Evolutionary conservation across 352 stramenopile genomes (phyloP).

Genomic region (Thraustotheca clavata): DNA sequence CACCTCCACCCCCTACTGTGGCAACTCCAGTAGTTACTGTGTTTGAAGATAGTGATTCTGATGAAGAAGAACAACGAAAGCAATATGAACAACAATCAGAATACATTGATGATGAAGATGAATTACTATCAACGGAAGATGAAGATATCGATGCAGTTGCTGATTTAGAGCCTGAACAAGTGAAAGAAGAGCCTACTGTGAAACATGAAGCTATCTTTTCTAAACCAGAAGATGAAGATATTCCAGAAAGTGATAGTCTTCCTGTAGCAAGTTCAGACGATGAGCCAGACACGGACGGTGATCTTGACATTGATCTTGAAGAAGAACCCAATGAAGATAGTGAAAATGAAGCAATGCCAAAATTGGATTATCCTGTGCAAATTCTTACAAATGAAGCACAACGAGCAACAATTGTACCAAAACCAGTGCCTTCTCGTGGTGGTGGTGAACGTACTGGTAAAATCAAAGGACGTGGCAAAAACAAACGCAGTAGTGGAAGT

Average conservation of each 20-base stretch:
- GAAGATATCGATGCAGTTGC: not conserved
- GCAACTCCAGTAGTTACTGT: not conserved
- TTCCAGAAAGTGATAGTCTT: too few species aligned
- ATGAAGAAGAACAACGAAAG: constrained; percentile 16
- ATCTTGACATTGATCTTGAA: constrained; percentile 15
- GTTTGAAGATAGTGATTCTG: constrained; percentile 19
- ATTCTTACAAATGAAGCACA: not conserved
- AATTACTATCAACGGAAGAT: not conserved
- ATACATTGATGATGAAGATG: constrained; percentile 7
- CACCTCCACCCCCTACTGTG: not conserved
- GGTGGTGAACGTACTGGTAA: constrained; percentile 37
- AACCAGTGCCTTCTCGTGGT: constrained; percentile 2
- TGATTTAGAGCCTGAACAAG: too few species aligned
- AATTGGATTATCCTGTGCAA: constrained; percentile 5
- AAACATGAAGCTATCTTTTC: not conserved
- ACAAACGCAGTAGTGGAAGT: constrained; percentile 54
- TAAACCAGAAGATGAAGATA: not conserved
- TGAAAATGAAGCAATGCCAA: constrained; percentile 13
- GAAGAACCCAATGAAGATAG: constrained; percentile 6
- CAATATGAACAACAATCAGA: not conserved
- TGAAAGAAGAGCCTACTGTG: too few species aligned
- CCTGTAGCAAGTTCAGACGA: too few species aligned
- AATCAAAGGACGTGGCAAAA: constrained; percentile 67
- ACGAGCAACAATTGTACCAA: constrained; percentile 8
- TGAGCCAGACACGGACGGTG: not conserved